These are phyloP conservation scores for Rasamsonia emersonii DNA, from an alignment of 2,329 filamentous ascomycete species.

Conservation along the genomic window DNA sequence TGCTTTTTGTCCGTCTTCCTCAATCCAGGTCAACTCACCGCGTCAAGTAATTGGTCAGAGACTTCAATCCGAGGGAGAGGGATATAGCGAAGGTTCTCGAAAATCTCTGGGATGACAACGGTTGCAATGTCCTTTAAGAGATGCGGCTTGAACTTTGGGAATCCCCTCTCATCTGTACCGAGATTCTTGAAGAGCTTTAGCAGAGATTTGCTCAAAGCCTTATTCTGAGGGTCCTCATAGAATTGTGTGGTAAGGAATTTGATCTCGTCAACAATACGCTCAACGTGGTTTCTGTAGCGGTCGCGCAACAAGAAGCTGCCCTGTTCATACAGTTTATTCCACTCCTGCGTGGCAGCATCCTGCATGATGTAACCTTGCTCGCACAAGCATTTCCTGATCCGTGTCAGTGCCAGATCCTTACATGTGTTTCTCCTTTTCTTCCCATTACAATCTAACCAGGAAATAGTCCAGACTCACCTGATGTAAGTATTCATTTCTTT, in stretches of 20 bases:
- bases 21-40: conserved; percentile 29
- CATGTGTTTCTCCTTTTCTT: not conserved
- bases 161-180: conserved; percentile 78
- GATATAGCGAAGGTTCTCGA: conserved; percentile 82
- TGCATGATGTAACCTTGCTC: conserved; percentile 88
- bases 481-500: conserved; percentile 67
- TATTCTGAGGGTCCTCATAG: conserved; percentile 79
- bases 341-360: conserved; percentile 68
- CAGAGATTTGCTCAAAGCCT: conserved; percentile 63
- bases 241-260: conserved; percentile 88
- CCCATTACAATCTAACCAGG: not conserved
- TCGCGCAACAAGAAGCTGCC: conserved; percentile 80
- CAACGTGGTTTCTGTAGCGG: conserved; percentile 77
- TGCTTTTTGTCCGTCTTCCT: not conserved
- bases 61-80: conserved; percentile 93
- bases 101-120: conserved; percentile 71
- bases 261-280: conserved; percentile 78
- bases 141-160: conserved; percentile 84
- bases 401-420: conserved; percentile 7
- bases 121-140: conserved; percentile 81
- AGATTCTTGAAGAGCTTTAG: conserved; percentile 83
- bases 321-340: conserved; percentile 75
- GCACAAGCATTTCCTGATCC: conserved; percentile 60
- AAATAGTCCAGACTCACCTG: conserved; percentile 27
- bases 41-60: conserved; percentile 73